phyloP scores from a whole-genome alignment of 805 yeast species.

The Saturnispora sanitii region DNA sequence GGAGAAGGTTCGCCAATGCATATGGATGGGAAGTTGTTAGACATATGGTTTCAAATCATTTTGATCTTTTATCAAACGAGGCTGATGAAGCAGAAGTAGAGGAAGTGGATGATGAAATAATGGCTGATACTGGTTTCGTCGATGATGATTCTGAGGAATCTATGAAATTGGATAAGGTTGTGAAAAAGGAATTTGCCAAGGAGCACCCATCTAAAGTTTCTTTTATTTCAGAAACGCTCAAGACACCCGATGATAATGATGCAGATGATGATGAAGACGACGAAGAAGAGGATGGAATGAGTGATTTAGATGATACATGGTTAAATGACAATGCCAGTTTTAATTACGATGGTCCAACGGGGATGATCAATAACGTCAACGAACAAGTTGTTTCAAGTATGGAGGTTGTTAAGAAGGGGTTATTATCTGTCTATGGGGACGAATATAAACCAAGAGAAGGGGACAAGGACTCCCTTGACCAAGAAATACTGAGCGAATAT shows the following conservation, averaged over 20 bases:
- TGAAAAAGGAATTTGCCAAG: constrained; percentile 28
- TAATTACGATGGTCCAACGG: constrained; percentile 56
- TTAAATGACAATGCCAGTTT: constrained; percentile 36
- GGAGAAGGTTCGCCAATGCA: constrained; percentile 84
- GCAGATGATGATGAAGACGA: too few relatives aligned
- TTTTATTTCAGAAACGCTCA: too few relatives aligned
- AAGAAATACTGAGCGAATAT: constrained; percentile 1
- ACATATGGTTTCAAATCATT: constrained; percentile 66
- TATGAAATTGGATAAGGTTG: constrained; percentile 18
- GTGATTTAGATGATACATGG: constrained; percentile 36
- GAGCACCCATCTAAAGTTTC: constrained; percentile 12
- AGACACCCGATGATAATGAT: too few relatives aligned
- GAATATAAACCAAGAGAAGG: constrained; percentile 4
- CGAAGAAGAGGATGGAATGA: not conserved
- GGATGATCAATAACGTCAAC: constrained; percentile 54
- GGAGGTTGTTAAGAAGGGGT: constrained; percentile 10
- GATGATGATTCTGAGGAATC: constrained; percentile 12
- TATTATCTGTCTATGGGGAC: not conserved
- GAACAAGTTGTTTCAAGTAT: constrained; percentile 20
- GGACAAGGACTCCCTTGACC: too few relatives aligned
- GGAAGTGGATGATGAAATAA: constrained; percentile 13
- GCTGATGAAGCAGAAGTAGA: constrained; percentile 20
- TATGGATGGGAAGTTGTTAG: constrained; percentile 93
- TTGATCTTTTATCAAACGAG: constrained; percentile 23
- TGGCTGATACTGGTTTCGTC: not conserved